Evolutionary conservation across 306 rosid species (phyloP).

Genomic region (Phaseolus lunatus): DNA sequence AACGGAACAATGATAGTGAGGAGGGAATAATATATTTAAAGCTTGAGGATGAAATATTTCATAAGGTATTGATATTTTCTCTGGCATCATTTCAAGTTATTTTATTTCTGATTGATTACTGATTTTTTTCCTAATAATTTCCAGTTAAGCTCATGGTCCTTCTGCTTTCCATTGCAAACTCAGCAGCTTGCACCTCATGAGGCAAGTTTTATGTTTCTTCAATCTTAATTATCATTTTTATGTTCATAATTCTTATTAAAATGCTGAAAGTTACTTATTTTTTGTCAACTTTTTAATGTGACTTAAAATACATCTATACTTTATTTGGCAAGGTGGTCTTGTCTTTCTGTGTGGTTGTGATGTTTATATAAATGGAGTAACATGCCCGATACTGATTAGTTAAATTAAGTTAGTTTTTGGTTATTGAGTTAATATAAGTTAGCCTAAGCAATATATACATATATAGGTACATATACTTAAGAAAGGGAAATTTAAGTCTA

Average conservation of each 20-base stretch:
- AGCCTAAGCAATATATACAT: too few species aligned
- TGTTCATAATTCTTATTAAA: background rate
- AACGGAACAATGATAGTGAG: constrained; percentile 42
- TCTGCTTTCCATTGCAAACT: constrained; percentile 63
- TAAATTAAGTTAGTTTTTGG: background rate
- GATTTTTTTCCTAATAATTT: constrained; percentile 47
- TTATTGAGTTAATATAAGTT: background rate
- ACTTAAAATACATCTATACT: background rate
- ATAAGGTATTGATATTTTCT: constrained; percentile 61
- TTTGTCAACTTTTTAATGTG: constrained; percentile 26
- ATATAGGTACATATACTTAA: too few species aligned
- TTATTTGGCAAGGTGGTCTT: constrained; percentile 5
- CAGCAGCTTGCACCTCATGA: constrained; percentile 63
- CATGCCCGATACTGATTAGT: background rate
- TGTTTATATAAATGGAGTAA: constrained; percentile 8
- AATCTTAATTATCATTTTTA: constrained; percentile 11
- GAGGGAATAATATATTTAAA: constrained; percentile 67
- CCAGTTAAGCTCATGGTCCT: constrained; percentile 83
- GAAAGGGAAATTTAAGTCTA: too few species aligned
- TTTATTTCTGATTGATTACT: constrained; percentile 33
- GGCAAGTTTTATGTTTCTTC: constrained; percentile 58
- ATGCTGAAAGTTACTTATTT: constrained; percentile 20
- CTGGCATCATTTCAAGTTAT: background rate
- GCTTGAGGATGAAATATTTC: constrained; percentile 87
- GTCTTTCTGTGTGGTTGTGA: constrained; percentile 7